Percentiles rank a stretch among this genome's conserved stretches.
These are phyloP conservation scores for Oryza officinalis DNA, from an alignment of 176 grass and related monocot genomes.

Conservation along the genomic window DNA sequence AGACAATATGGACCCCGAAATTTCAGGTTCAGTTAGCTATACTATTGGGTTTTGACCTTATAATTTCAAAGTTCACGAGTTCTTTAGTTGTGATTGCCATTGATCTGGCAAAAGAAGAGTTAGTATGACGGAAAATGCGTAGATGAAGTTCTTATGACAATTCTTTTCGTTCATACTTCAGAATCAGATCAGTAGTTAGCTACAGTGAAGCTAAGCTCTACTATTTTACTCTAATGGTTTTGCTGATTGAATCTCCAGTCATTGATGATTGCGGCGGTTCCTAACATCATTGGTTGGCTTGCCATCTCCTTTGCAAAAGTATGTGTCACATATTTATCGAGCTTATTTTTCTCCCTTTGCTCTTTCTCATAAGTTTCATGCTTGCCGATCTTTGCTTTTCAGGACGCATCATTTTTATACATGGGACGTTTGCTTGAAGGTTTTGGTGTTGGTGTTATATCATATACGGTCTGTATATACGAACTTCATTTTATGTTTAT, in stretches of 20 bases:
- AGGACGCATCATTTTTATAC: slow-evolving; percentile 89
- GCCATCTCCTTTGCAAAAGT: slow-evolving; percentile 93
- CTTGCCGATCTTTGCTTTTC: neutral
- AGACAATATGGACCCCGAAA: neutral
- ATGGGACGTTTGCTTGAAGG: slow-evolving; percentile 89
- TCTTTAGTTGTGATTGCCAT: slow-evolving; percentile 7
- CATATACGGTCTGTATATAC: slow-evolving; percentile 61
- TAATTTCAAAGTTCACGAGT: neutral
- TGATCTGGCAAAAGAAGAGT: neutral
- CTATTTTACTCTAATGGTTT: neutral
- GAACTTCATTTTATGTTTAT: neutral
- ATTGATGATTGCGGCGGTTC: slow-evolving; percentile 85
- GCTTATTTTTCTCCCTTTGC: neutral
- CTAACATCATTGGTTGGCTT: slow-evolving; percentile 92
- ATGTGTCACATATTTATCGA: neutral
- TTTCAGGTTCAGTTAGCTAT: neutral
- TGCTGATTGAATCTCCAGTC: slow-evolving; percentile 53
- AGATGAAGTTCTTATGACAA: neutral
- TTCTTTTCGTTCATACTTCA: neutral
- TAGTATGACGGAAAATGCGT: neutral
- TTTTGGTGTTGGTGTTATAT: slow-evolving; percentile 88
- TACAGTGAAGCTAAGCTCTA: slow-evolving; percentile 8
- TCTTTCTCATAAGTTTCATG: neutral
- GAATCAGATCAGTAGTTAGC: neutral
- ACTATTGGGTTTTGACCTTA: neutral